phyloP scores from a whole-genome alignment of 768 basidiomycete species.

The Udeniomyces megalosporus region DNA sequence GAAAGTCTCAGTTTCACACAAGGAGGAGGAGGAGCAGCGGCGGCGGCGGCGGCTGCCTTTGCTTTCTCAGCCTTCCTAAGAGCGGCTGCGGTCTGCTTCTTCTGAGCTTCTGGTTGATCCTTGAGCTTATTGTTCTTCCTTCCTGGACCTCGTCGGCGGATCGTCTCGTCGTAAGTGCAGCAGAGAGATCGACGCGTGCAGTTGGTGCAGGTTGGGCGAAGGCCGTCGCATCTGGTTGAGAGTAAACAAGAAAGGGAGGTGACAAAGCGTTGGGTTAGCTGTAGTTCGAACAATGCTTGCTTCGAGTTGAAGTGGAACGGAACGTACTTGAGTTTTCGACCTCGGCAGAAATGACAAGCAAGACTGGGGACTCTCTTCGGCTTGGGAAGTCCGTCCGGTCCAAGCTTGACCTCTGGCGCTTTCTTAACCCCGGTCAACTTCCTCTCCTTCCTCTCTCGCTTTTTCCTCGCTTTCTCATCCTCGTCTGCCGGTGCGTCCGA shows the following conservation, averaged over 20 bases:
- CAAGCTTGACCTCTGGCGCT: neutral
- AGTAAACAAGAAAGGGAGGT: neutral
- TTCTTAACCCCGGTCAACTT: neutral
- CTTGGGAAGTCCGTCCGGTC: too few relatives aligned
- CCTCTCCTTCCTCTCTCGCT: neutral
- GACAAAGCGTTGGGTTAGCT: too few relatives aligned
- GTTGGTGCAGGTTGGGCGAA: constrained; percentile 26
- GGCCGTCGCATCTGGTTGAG: constrained; percentile 26
- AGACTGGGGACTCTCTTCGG: constrained; percentile 16
- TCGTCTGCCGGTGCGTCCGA: neutral
- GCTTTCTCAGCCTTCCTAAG: too few relatives aligned
- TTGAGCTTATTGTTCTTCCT: too few relatives aligned
- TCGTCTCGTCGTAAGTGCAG: constrained; percentile 28
- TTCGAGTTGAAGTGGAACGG: too few relatives aligned
- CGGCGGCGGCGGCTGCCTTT: too few relatives aligned
- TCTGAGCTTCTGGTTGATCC: too few relatives aligned
- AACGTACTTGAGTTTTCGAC: constrained; percentile 30
- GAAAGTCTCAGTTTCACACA: too few relatives aligned
- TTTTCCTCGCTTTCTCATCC: neutral
- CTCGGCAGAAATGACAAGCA: constrained; percentile 32
- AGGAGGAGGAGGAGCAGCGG: too few relatives aligned
- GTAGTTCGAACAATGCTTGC: too few relatives aligned
- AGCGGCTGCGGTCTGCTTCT: too few relatives aligned
- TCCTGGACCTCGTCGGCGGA: constrained; percentile 31
- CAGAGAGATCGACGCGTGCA: constrained; percentile 24